Evolutionary conservation across 768 basidiomycete species (phyloP), one percentile per base, ranked within the genome.

Genomic region (Scleroderma bovista): DNA sequence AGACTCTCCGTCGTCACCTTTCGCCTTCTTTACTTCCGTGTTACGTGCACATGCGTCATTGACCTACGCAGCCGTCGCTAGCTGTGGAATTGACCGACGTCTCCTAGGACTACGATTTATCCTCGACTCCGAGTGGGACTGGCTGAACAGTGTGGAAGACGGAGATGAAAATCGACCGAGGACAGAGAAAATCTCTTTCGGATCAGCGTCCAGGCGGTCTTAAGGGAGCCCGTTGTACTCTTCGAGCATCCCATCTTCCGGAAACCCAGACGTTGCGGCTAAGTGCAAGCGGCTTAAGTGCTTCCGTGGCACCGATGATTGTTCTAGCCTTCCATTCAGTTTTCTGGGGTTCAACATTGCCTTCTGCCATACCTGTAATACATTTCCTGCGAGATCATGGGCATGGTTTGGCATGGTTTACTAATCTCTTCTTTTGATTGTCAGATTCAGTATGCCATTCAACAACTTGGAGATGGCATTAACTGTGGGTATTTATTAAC

Each of bases 41-140:
- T 73, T 89, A n/a, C 74, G 77, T 50, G 79, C 78, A 0, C 94
- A 96, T 59, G 79, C 76, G 29, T 69, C 71, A 3, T 81, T 87
- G 42, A 88, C 88, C 5, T 82, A 84, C 23, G 82, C 84, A 55
- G 87, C 91, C 0, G 83, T 87, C 40, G 80, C 80, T 0, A 93
- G 93, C 10, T 77, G 80, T 37, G 94, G 93, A 3, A 85, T 90
- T 57, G 94, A 97, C 60, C 79, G 93, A 20, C 94, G 95, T 66
- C 75, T 95, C n/a, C 82, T 94, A 55, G 93, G 91, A 6, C 76
- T 95, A 19, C 79, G 76, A 20, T 75, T 83, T 24, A 74, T 91
- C 65, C 70, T 93, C 8, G 69, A 72, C 11, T 51, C 61, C 31
- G 61, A 65, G 47, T 61, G 61, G 61, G 52, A 49, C 13, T 63